Evolutionary conservation across 495 filamentous ascomycete species (phyloP).

Genomic region (Bombardia bombarda): DNA sequence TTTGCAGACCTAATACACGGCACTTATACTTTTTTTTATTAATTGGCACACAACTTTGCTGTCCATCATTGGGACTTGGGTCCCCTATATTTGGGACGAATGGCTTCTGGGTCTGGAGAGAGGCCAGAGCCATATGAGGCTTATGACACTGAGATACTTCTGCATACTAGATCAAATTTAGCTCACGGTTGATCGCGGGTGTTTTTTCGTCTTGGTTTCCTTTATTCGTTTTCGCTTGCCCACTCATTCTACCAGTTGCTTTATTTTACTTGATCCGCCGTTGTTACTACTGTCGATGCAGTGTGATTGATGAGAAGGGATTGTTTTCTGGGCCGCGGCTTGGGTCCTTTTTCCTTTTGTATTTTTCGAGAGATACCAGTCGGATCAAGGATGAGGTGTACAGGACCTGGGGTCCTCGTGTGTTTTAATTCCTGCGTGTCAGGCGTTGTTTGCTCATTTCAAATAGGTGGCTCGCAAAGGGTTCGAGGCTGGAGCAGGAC

Average conservation of each 20-base stretch:
- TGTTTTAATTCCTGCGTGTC: background rate
- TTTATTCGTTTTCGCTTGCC: background rate
- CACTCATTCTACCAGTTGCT: too few species aligned
- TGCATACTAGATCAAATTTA: constrained; percentile 7
- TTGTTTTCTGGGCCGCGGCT: too few species aligned
- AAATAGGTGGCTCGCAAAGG: background rate
- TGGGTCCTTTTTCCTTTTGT: too few species aligned
- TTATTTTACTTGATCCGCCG: too few species aligned
- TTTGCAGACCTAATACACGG: background rate
- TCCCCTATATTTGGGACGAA: background rate
- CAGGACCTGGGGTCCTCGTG: constrained; percentile 1
- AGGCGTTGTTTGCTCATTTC: background rate
- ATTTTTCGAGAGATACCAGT: too few species aligned
- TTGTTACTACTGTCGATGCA: too few species aligned
- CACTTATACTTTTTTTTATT: constrained; percentile 10
- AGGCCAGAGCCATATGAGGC: constrained; percentile 8
- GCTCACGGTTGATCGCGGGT: constrained; percentile 1
- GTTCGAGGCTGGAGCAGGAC: background rate
- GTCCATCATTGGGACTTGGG: too few species aligned
- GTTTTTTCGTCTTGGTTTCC: constrained; percentile 1
- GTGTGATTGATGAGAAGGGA: too few species aligned
- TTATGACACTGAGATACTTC: constrained; percentile 29
- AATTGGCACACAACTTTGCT: constrained; percentile 2
- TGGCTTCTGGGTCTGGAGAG: background rate
- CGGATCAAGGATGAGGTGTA: background rate